Percentiles rank a stretch among this genome's conserved stretches.
phyloP scores from a whole-genome alignment of 176 grass and related monocot genomes.

The Juncus effusus region DNA sequence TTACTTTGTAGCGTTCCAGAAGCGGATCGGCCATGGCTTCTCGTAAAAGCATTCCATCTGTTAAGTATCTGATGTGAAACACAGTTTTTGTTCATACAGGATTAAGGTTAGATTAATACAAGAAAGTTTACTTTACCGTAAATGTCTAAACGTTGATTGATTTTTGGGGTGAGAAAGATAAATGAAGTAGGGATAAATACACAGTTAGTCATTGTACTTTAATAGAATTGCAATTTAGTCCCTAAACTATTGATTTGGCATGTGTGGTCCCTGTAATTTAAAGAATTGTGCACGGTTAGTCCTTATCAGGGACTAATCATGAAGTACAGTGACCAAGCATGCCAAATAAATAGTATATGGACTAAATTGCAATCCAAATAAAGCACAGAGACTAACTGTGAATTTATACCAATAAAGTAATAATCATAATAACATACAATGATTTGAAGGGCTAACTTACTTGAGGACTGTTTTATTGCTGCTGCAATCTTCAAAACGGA shows the following conservation, averaged over 20 bases:
- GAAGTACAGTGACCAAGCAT: neutral
- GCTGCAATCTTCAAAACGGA: slow-evolving; percentile 97
- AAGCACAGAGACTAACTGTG: slow-evolving; percentile 40
- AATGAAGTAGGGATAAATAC: neutral
- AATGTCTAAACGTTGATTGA: neutral
- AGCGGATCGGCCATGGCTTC: slow-evolving; percentile 99
- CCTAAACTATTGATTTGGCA: too few species aligned
- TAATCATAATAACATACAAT: slow-evolving; percentile 20
- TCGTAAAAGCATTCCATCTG: slow-evolving; percentile 99
- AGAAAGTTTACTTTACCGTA: slow-evolving; percentile 25
- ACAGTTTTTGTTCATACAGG: slow-evolving; percentile 68
- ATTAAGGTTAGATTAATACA: slow-evolving; percentile 61
- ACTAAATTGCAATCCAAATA: neutral
- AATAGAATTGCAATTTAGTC: too few species aligned
- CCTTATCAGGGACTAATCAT: too few species aligned
- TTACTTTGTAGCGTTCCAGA: slow-evolving; percentile 90
- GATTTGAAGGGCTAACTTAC: slow-evolving; percentile 68
- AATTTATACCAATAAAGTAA: slow-evolving; percentile 48
- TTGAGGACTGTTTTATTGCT: slow-evolving; percentile 95
- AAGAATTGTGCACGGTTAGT: too few species aligned
- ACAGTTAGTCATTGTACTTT: too few species aligned
- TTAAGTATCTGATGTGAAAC: slow-evolving; percentile 99
- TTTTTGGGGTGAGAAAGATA: neutral
- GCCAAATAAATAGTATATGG: neutral
- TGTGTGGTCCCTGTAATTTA: too few species aligned